These are phyloP conservation scores for Trichoderma hamatum DNA, from an alignment of 2,329 filamentous ascomycete species.

Conservation along the genomic window DNA sequence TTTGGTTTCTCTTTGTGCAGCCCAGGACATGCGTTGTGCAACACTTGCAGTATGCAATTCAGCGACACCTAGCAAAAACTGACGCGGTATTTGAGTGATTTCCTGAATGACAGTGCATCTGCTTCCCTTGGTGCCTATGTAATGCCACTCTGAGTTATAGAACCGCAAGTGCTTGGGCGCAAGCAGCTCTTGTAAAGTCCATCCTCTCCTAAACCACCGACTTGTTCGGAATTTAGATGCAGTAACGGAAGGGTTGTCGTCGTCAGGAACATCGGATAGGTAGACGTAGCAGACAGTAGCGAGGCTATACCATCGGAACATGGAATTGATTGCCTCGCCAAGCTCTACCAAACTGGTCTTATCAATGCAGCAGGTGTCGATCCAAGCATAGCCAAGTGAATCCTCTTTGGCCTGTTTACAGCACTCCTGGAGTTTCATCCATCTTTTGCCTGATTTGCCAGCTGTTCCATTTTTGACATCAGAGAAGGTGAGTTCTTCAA, in stretches of 20 bases:
- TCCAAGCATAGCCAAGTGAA: conserved; percentile 29
- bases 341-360: conserved; percentile 28
- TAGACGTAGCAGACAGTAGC: conserved; percentile 29
- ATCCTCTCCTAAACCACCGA: conserved; percentile 33
- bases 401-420: conserved; percentile 29
- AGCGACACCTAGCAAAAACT: conserved; percentile 16
- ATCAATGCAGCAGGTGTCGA: conserved; percentile 32
- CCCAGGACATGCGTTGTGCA: conserved; percentile 33
- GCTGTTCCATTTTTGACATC: background rate
- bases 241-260: background rate
- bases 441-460: background rate
- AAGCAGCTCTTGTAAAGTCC: conserved; percentile 36
- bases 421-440: background rate
- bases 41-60: conserved; percentile 28
- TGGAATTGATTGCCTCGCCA: conserved; percentile 31
- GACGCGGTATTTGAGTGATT: conserved; percentile 36
- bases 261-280: conserved; percentile 25
- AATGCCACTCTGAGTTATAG: conserved; percentile 29
- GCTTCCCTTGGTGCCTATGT: conserved; percentile 17
- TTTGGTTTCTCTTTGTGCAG: conserved; percentile 27
- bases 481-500: conserved; percentile 3
- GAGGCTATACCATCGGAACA: conserved; percentile 29
- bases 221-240: conserved; percentile 27
- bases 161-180: conserved; percentile 32
- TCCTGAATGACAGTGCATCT: conserved; percentile 31